phyloP scores from a whole-genome alignment of 345 rosid species.

The Gossypium ekmanianum region DNA sequence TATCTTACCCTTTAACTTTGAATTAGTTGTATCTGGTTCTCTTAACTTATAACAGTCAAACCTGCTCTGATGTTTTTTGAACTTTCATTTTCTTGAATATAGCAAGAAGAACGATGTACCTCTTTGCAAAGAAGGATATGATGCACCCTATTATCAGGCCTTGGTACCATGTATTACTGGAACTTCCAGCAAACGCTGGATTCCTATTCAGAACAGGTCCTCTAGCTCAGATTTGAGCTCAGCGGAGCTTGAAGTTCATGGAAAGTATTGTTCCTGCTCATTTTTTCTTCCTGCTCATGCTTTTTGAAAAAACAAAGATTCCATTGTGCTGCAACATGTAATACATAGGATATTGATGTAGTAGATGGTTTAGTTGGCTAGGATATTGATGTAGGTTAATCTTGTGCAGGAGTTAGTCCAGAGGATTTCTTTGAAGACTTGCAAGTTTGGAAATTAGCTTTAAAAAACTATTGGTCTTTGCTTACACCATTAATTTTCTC shows the following conservation, averaged over 20 bases:
- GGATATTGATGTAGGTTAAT: slow-evolving; percentile 25
- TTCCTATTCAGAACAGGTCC: slow-evolving; percentile 79
- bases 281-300: neutral
- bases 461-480: slow-evolving; percentile 89
- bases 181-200: slow-evolving; percentile 77
- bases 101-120: slow-evolving; percentile 53
- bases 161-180: slow-evolving; percentile 76
- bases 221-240: slow-evolving; percentile 50
- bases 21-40: neutral
- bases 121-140: slow-evolving; percentile 67
- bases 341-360: neutral
- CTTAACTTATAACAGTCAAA: neutral
- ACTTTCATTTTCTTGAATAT: slow-evolving; percentile 17
- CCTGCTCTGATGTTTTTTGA: slow-evolving; percentile 6
- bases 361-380: neutral
- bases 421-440: slow-evolving; percentile 74
- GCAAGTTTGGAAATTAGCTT: slow-evolving; percentile 68
- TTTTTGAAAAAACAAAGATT: neutral
- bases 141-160: slow-evolving; percentile 70
- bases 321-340: neutral
- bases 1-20: slow-evolving; percentile 4
- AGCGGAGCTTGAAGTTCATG: slow-evolving; percentile 68
- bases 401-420: slow-evolving; percentile 59
- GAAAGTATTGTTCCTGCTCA: slow-evolving; percentile 52
- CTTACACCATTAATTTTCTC: slow-evolving; percentile 94